These are phyloP conservation scores for Trametes versicolor DNA, from an alignment of 1,284 basidiomycete species.

Conservation along the genomic window DNA sequence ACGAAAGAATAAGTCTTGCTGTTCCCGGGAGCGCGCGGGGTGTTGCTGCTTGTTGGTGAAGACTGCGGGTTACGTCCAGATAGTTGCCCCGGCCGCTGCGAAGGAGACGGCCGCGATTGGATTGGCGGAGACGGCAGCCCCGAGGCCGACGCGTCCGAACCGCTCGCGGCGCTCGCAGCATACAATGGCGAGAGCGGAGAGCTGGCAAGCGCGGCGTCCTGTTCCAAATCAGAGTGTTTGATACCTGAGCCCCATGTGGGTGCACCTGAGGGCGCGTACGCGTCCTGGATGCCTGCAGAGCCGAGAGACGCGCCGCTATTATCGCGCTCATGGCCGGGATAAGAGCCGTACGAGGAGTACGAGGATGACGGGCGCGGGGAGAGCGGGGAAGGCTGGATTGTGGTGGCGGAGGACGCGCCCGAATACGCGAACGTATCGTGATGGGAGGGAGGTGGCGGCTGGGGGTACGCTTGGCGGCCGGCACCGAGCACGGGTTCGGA, in stretches of 20 bases:
- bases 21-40: conserved; percentile 29
- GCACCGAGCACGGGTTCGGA: conserved; percentile 61
- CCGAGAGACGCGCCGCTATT: conserved; percentile 34
- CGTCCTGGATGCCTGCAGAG: conserved; percentile 25
- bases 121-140: conserved; percentile 31
- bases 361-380: conserved; percentile 39
- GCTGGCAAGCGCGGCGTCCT: conserved; percentile 23
- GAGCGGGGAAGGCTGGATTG: conserved; percentile 31
- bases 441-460: conserved; percentile 31
- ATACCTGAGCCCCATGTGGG: conserved; percentile 26
- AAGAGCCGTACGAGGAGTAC: conserved; percentile 36
- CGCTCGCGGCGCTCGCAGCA: conserved; percentile 37
- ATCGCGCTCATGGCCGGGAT: conserved; percentile 35
- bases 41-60: conserved; percentile 21
- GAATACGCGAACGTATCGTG: conserved; percentile 32
- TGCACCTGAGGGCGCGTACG: conserved; percentile 26
- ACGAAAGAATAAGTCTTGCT: conserved; percentile 85
- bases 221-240: conserved; percentile 33
- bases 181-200: conserved; percentile 38
- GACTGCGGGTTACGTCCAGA: conserved; percentile 20
- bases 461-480: conserved; percentile 32
- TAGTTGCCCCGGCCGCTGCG: conserved; percentile 16
- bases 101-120: conserved; percentile 25
- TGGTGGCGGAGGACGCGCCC: conserved; percentile 43
- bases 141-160: conserved; percentile 32